Evolutionary conservation across 768 basidiomycete species (phyloP).

Genomic region (Auricularia auricula-judae): DNA sequence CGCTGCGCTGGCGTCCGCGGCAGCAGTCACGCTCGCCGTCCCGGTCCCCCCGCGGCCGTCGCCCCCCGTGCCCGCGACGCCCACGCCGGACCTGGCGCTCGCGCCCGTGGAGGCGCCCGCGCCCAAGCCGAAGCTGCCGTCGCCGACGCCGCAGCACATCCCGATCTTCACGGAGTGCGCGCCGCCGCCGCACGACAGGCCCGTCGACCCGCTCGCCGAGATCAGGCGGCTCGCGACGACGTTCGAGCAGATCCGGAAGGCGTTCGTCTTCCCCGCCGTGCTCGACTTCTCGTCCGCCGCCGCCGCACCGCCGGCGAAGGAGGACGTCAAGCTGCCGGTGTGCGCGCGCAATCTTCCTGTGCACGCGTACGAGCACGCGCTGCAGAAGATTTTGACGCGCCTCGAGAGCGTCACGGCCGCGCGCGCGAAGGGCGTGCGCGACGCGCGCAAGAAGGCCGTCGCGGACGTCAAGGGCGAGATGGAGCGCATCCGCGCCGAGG

Average conservation of each 20-base stretch:
- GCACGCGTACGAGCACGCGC: slow-evolving; percentile 1
- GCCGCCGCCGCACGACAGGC: not conserved
- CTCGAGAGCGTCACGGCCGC: not conserved
- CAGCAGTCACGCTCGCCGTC: not conserved
- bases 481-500: not conserved
- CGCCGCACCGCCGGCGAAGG: not conserved
- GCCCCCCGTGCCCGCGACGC: not conserved
- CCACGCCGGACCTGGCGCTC: not conserved
- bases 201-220: not conserved
- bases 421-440: not conserved
- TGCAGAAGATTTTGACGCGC: not conserved
- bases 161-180: not conserved
- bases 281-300: not conserved
- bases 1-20: no score
- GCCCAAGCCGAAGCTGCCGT: not conserved
- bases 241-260: not conserved
- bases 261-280: not conserved
- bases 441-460: not conserved
- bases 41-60: not conserved
- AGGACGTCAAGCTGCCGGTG: not conserved
- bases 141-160: not conserved
- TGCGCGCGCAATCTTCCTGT: not conserved
- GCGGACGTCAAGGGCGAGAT: not conserved
- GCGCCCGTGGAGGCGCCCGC: not conserved
- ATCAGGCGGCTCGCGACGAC: not conserved